phyloP scores from a whole-genome alignment of 2,329 filamentous ascomycete genomes.

The Fusarium caatingaense region DNA sequence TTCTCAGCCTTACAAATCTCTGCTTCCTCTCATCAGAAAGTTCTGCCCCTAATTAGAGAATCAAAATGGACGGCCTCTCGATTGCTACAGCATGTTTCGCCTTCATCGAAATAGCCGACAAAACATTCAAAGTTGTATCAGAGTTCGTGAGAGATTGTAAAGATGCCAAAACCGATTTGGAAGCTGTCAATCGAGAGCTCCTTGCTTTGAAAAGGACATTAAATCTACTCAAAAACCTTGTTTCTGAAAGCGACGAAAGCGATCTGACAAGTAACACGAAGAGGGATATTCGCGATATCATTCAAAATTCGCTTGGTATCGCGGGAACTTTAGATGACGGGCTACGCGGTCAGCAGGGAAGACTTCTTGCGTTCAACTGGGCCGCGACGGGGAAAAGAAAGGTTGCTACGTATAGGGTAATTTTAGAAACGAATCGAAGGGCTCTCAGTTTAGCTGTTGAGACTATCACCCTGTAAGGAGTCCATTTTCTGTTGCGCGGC shows the following conservation, averaged over 20 bases:
- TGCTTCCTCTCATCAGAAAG: neutral
- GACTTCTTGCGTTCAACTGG: neutral
- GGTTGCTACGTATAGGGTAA: neutral
- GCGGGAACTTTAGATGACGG: neutral
- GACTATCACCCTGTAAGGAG: constrained; percentile 3
- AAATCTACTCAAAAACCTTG: neutral
- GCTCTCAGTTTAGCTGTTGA: constrained; percentile 9
- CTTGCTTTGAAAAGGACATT: constrained; percentile 1
- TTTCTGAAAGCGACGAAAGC: neutral
- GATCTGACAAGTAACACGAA: neutral
- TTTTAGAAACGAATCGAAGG: constrained; percentile 1
- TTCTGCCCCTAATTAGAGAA: no score
- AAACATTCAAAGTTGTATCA: neutral
- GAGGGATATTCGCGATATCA: neutral
- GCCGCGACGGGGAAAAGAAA: constrained; percentile 1
- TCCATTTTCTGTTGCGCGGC: no score
- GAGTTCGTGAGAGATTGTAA: neutral
- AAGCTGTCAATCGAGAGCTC: neutral
- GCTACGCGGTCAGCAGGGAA: neutral
- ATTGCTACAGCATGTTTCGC: constrained; percentile 13
- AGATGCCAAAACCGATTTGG: constrained; percentile 1
- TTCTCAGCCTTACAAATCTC: neutral
- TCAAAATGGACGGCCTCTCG: constrained; percentile 3
- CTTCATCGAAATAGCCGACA: constrained; percentile 9
- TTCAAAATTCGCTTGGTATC: neutral